Evolutionary conservation across 495 filamentous ascomycete genomes (phyloP), one percentile per base, ranked within the genome.

Genomic region (Talaromyces nanjingensis): DNA sequence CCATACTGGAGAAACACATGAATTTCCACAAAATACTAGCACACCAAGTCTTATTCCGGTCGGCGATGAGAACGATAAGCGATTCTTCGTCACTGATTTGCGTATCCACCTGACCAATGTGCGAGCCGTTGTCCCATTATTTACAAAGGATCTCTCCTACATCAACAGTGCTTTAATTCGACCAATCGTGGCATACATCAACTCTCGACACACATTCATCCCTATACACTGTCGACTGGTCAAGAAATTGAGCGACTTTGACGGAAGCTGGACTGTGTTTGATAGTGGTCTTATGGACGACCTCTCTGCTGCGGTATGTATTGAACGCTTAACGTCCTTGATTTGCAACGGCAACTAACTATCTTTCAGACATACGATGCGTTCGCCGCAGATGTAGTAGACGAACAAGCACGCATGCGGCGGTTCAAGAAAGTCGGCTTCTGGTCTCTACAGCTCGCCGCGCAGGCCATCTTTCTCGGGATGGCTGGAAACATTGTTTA

Each of bases 131-230:
- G 92, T 98, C 1, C 94, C 94, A 0, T 84, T 98, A 61, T 97
- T 97, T 74, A 94, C 89, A 25, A 84, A 82, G 62, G 89, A 97
- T 73, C 81, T 98, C 14, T 94, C 91, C 34, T 98, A 98, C 74
- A 90, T 96, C 65, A 98, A 97, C 74, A 93, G 93, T 70, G 94
- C 94, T 3, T 85, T 98, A 6, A 89, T 98, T 47, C 86, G 94
- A 27, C 94, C 94, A 16, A 98, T 98, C 62, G 94, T 98, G n/a
- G 96, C 94, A 1, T 98, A 97, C 70, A 97, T 98, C 76, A 98
- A 98, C 74, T 91, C 91, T 33, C 86, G 89, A 71, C 87, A 86
- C 69, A 93, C 92, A 0, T 97, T 96, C 71, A 98, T 98, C 56
- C 96, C 94, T 9, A 88, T 98, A 70, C 89, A 89, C 64, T 98